Evolutionary conservation across 1,284 basidiomycete species (phyloP).

Genomic region (Boletus mariae): DNA sequence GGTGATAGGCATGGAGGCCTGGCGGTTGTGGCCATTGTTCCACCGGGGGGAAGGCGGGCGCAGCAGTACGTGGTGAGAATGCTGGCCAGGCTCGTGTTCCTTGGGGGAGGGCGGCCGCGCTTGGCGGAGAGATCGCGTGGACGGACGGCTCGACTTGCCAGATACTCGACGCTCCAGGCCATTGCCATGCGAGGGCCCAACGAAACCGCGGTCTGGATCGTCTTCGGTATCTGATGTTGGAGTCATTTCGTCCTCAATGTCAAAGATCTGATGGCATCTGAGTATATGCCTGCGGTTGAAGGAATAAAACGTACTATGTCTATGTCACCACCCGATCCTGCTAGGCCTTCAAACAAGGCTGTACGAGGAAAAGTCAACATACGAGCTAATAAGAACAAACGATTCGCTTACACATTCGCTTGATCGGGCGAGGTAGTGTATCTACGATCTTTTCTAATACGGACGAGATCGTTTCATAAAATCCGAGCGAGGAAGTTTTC

Average conservation of each 20-base stretch:
- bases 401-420: constrained; percentile 59
- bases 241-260: constrained; percentile 47
- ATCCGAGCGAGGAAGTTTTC: constrained; percentile 53
- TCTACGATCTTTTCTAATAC: constrained; percentile 69
- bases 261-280: constrained; percentile 62
- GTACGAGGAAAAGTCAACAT: constrained; percentile 5
- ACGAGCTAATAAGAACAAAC: constrained; percentile 6
- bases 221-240: constrained; percentile 9
- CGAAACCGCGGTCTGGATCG: constrained; percentile 11
- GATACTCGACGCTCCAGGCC: constrained; percentile 32
- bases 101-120: constrained; percentile 20
- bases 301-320: constrained; percentile 52
- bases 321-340: constrained; percentile 72
- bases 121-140: constrained; percentile 21
- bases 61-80: constrained; percentile 1
- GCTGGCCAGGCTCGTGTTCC: constrained; percentile 11
- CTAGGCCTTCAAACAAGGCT: constrained; percentile 80
- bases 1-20: constrained; percentile 21
- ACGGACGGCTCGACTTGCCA: constrained; percentile 32
- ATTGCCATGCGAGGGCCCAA: constrained; percentile 10
- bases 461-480: constrained; percentile 69
- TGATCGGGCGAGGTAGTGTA: constrained; percentile 65
- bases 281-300: not conserved
- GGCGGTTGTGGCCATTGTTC: constrained; percentile 10
- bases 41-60: constrained; percentile 14